These are phyloP conservation scores for Pythium brachiatum DNA, from an alignment of 352 stramenopile genomes.

Conservation along the genomic window DNA sequence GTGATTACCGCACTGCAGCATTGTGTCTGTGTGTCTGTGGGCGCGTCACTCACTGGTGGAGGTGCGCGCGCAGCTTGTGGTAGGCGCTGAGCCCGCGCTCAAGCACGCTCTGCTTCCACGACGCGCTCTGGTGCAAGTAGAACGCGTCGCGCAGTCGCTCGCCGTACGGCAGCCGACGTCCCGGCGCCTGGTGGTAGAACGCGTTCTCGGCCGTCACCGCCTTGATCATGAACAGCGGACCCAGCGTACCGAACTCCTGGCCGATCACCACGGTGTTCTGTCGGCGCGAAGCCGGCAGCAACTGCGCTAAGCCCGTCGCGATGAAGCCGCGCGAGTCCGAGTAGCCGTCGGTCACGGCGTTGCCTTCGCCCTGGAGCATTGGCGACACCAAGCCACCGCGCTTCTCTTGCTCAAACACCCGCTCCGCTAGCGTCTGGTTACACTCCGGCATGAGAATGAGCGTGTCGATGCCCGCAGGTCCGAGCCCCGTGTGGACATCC, in stretches of 20 bases:
- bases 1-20: too few species aligned
- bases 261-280: slow-evolving; percentile 28
- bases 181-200: slow-evolving; percentile 46
- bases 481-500: slow-evolving; percentile 94
- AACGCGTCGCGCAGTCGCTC: slow-evolving; percentile 73
- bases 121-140: slow-evolving; percentile 65
- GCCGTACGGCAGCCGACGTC: slow-evolving; percentile 48
- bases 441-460: slow-evolving; percentile 37
- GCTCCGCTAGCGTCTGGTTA: not conserved
- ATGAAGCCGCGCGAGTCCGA: slow-evolving; percentile 43
- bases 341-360: slow-evolving; percentile 50
- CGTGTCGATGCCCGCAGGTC: slow-evolving; percentile 45
- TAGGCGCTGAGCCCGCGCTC: slow-evolving; percentile 48
- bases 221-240: slow-evolving; percentile 54
- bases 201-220: slow-evolving; percentile 64
- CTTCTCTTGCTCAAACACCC: not conserved
- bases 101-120: slow-evolving; percentile 65
- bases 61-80: slow-evolving; percentile 33
- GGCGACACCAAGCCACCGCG: slow-evolving; percentile 3
- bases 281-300: slow-evolving; percentile 24
- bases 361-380: slow-evolving; percentile 17
- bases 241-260: slow-evolving; percentile 78
- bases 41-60: too few species aligned
- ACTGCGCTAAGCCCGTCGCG: slow-evolving; percentile 35
- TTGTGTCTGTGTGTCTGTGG: too few species aligned